Base-by-base conservation (phyloP, 2,329 filamentous ascomycete genomes). In the Clonostachys rosea region DNA sequence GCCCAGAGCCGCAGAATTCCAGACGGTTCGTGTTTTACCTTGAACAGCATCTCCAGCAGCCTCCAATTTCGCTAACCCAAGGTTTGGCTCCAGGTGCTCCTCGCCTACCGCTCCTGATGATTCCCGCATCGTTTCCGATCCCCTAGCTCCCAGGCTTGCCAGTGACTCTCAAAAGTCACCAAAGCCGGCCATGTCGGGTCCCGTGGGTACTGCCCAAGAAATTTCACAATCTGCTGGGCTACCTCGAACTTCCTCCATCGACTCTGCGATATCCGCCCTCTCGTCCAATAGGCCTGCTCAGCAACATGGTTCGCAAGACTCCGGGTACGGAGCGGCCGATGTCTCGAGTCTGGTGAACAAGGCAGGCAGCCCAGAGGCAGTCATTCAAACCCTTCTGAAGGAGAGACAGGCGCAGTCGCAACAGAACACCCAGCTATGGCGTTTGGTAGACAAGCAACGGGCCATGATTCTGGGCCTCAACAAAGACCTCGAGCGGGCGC, bases 361-460 rank as follows among this genome's bases (percentile, higher is more conserved):
- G 34, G 91, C 91, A 24, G 94, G 92, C 44, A 95, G 90, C 45
- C 79, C 91, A 14, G 92, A 99, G 63, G 89, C 88, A 6, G 87
- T 95, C 6, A 89, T 99, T 50, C 81, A 90, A 56, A 89, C 94
- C 58, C 72, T 99, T 44, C 71, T 96, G 53, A 95, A 89, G 62
- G 94, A 99, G 62, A 97, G 96, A 65, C 84, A 92, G 52, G 87
- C 89, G 43, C 87, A 91, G 47, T 82, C 89, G 6, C 86, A 89
- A 55, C 94, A 97, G 61, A 97, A 97, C 62, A 76, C 85, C 16
- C 92, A 99, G 64, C 71, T 99, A 58, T 99, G 94, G 94, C 86
- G 91, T 44, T 71, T 99, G 42, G 91, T 99, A 44, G 92, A 97
- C 65, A 97, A 99, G 71, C 94, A 99, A 66, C 80, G 92, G 52